These are phyloP conservation scores for Cladosporium sp. DNA, from an alignment of 2,329 filamentous ascomycete species.

Conservation along the genomic window DNA sequence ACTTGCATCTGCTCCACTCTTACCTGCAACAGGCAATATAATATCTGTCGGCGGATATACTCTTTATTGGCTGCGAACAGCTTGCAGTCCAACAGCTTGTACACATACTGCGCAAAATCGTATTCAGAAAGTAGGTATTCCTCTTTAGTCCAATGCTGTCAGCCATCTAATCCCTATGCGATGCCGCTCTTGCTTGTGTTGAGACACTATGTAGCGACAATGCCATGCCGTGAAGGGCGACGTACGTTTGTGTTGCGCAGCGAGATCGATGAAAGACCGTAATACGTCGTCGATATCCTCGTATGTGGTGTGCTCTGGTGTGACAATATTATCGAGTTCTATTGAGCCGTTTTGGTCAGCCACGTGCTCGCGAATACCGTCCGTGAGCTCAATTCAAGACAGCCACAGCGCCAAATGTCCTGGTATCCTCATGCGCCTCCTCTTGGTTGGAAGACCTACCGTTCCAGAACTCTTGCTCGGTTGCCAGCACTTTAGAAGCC, in stretches of 20 bases:
- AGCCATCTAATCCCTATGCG: not conserved
- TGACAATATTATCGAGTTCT: constrained; percentile 69
- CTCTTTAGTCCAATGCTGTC: constrained; percentile 44
- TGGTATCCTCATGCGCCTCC: not conserved
- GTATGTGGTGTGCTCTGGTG: constrained; percentile 59
- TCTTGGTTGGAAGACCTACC: constrained; percentile 56
- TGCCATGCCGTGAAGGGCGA: not conserved
- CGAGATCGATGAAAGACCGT: constrained; percentile 78
- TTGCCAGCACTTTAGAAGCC: constrained; percentile 64
- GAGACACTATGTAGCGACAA: not conserved
- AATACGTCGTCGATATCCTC: constrained; percentile 80
- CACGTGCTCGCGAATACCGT: constrained; percentile 5
- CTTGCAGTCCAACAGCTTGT: constrained; percentile 71
- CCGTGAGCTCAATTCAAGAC: not conserved
- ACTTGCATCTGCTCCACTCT: constrained; percentile 8
- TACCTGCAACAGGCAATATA: constrained; percentile 79
- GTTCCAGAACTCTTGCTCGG: constrained; percentile 85
- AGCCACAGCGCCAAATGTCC: not conserved
- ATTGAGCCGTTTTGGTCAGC: constrained; percentile 20
- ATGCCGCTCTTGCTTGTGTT: not conserved
- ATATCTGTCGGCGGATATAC: constrained; percentile 89
- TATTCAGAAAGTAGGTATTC: constrained; percentile 74
- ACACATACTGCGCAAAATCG: constrained; percentile 77
- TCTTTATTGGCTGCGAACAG: constrained; percentile 74
- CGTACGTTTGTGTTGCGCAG: constrained; percentile 67